Conservation (phyloP, 1,284 basidiomycete genomes). For the Anthracocystis setariae region DNA sequence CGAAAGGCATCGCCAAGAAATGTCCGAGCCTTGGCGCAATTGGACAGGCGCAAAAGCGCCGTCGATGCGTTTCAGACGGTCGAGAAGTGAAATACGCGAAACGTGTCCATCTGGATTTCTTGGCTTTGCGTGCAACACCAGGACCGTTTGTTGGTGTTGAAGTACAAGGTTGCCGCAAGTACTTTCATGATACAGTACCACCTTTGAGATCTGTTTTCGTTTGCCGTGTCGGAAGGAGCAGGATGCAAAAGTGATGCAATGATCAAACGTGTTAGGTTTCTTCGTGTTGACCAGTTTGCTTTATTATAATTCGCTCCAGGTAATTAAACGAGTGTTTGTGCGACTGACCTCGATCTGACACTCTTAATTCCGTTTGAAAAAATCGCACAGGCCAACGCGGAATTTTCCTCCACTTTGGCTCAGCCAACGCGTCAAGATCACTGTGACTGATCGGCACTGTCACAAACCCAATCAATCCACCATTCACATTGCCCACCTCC, state of each 20-base stretch:
- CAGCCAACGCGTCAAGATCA: slow-evolving; percentile 17
- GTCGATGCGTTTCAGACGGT: neutral
- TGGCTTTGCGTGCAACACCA: neutral
- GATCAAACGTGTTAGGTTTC: too few species aligned
- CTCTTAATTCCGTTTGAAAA: neutral
- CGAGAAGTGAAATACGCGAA: neutral
- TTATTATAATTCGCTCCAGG: too few species aligned
- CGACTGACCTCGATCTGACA: too few species aligned
- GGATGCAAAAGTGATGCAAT: too few species aligned
- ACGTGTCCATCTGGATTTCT: slow-evolving; percentile 8
- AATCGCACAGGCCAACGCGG: slow-evolving; percentile 17
- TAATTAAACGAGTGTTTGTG: too few species aligned
- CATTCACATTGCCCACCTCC: neutral
- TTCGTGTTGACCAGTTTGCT: too few species aligned
- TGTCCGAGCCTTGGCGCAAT: slow-evolving; percentile 26
- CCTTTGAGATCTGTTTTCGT: too few species aligned
- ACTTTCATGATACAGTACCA: too few species aligned
- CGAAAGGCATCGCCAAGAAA: slow-evolving; percentile 20
- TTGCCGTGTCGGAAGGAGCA: too few species aligned
- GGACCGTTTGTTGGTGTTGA: too few species aligned
- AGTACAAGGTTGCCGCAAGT: too few species aligned
- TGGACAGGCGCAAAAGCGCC: slow-evolving; percentile 8
- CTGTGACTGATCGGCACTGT: slow-evolving; percentile 10
- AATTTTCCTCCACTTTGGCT: slow-evolving; percentile 22
- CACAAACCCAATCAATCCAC: neutral